Percentiles rank a stretch among this genome's conserved stretches.
Conservation (phyloP, 164 flowering plant species). For the Piper betle region DNA sequence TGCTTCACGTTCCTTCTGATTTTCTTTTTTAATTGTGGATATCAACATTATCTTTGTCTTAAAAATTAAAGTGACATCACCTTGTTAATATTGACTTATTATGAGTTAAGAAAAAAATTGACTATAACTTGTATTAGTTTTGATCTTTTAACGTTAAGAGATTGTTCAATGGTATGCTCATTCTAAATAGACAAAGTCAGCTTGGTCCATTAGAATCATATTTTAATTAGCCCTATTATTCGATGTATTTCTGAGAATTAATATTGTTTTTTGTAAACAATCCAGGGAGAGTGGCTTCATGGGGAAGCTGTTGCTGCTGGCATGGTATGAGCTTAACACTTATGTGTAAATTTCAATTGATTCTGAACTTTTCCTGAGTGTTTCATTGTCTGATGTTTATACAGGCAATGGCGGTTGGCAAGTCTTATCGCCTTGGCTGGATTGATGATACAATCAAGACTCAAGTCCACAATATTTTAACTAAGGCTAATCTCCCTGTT, state of each 20-base stretch:
- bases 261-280: background rate
- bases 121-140: too few species aligned
- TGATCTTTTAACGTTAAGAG: too few species aligned
- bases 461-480: conserved; percentile 46
- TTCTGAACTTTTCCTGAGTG: background rate
- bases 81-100: too few species aligned
- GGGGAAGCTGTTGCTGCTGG: conserved; percentile 99
- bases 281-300: conserved; percentile 97
- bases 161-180: background rate
- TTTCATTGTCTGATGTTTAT: background rate
- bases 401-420: conserved; percentile 99
- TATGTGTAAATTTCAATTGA: background rate
- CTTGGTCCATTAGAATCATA: background rate
- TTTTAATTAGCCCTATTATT: background rate
- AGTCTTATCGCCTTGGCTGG: conserved; percentile 98
- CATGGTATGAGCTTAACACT: conserved; percentile 31
- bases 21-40: too few species aligned
- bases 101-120: too few species aligned
- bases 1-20: background rate
- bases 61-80: too few species aligned
- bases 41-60: background rate
- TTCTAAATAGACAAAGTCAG: background rate
- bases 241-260: background rate
- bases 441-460: conserved; percentile 73
- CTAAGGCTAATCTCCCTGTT: conserved; percentile 75